Percentiles rank a stretch among this genome's conserved stretches.
These are phyloP conservation scores for Pythium sp. DNA, from an alignment of 352 stramenopile species.

Conservation along the genomic window DNA sequence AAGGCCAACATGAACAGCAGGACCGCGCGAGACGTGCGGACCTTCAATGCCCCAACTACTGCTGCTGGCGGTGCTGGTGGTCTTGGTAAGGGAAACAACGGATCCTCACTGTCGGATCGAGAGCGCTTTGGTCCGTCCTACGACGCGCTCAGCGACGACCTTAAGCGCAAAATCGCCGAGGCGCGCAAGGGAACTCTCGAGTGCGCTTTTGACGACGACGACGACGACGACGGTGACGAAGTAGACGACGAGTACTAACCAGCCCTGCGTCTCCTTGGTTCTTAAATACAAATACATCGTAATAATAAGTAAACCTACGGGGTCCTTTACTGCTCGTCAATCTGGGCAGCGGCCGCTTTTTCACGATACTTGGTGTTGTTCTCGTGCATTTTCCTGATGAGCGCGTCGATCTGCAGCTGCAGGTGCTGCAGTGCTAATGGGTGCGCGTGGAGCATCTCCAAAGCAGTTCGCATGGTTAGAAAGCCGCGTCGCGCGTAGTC, in stretches of 20 bases:
- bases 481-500: conserved; percentile 35
- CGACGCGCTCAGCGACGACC: conserved; percentile 33
- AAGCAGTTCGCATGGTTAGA: conserved; percentile 26
- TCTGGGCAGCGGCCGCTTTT: conserved; percentile 31
- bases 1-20: conserved; percentile 11
- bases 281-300: background rate
- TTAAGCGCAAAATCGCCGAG: conserved; percentile 29
- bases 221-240: conserved; percentile 11
- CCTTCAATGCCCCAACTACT: background rate
- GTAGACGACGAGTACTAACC: conserved; percentile 2
- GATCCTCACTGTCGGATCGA: conserved; percentile 4
- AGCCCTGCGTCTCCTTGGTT: background rate
- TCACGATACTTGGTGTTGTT: conserved; percentile 43
- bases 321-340: conserved; percentile 14
- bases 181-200: conserved; percentile 32
- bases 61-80: background rate
- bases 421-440: conserved; percentile 40
- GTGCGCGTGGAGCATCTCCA: conserved; percentile 49
- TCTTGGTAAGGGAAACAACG: background rate
- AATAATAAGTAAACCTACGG: background rate
- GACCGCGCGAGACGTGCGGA: conserved; percentile 1
- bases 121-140: conserved; percentile 21
- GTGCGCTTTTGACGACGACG: conserved; percentile 25
- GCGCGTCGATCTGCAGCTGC: conserved; percentile 42
- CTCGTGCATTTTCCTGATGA: conserved; percentile 42